Base-by-base conservation (phyloP, 2,329 filamentous ascomycete species). In the Hypoxylon sp. region DNA sequence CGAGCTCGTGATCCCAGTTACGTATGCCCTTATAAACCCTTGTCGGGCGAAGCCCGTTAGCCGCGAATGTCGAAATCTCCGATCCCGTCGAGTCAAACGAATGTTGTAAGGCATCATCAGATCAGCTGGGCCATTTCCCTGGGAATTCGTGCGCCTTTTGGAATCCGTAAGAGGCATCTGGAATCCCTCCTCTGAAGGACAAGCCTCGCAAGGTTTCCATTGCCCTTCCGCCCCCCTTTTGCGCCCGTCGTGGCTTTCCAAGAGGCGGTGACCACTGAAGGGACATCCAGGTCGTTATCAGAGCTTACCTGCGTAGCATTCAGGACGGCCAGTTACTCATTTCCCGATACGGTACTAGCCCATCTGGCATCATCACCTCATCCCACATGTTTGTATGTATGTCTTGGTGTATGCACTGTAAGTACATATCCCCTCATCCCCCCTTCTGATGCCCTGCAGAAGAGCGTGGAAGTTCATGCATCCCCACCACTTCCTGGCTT, bases 51-150 rank as follows among this genome's bases (percentile, higher is more conserved):
- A 43, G n/a, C 63, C 52, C 63, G 68, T 71, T 71, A 71, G 65
- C 68, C 68, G 63, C 68, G 68, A 65, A 67, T 69, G 68, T 71
- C 63, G 53, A 71, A 71, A 71, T 71, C 65, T 66, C 68, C 68
- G 68, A 69, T 68, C 55, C 53, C 51, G 36, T 67, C 17, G 21
- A 66, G 52, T 13, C 30, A 38, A 65, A 64, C 63, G 57, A 62
- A 53, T 34, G 60, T 59, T 59, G 41, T 36, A 36, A 43, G 36
- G 34, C 49, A 65, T 68, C 65, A 63, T 70, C 68, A 68, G 63
- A 68, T 66, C 65, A 63, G 58, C 51, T 61, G 36, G 52, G 55
- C 57, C 64, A 57, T 56, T 30, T 55, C 57, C 51, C 60, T 5
- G n/a, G n/a, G n/a, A n/a, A 65, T 60, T 50, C 48, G 43, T 57